phyloP scores from a whole-genome alignment of 441 rosid genomes.

The Metrosideros polymorpha region DNA sequence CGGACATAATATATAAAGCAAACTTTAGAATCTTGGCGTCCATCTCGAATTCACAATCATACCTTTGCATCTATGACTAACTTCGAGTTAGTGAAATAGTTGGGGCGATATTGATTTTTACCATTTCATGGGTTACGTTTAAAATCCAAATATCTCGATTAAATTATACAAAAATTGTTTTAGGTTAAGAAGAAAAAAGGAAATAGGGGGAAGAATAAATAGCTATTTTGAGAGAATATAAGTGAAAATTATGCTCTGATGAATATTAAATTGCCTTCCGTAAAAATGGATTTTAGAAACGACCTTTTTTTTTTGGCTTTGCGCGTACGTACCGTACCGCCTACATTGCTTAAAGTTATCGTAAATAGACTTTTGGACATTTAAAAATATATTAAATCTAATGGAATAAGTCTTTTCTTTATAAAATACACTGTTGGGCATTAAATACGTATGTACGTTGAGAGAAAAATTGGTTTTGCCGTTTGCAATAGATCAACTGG shows the following conservation, averaged over 20 bases:
- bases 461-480: background rate
- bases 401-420: background rate
- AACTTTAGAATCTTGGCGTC: background rate
- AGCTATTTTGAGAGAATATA: background rate
- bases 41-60: background rate
- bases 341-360: no score
- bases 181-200: background rate
- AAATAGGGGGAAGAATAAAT: background rate
- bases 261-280: no score
- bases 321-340: no score
- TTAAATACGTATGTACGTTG: rapidly evolving
- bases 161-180: background rate
- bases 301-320: no score
- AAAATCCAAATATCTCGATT: background rate
- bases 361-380: background rate
- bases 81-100: background rate
- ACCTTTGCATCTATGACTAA: background rate
- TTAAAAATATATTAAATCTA: background rate
- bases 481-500: background rate
- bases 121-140: background rate
- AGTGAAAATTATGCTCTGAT: background rate
- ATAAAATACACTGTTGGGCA: background rate
- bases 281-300: no score
- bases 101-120: background rate
- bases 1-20: background rate